Base-by-base conservation (phyloP, 257 asterid species). In the Scutellaria baicalensis region DNA sequence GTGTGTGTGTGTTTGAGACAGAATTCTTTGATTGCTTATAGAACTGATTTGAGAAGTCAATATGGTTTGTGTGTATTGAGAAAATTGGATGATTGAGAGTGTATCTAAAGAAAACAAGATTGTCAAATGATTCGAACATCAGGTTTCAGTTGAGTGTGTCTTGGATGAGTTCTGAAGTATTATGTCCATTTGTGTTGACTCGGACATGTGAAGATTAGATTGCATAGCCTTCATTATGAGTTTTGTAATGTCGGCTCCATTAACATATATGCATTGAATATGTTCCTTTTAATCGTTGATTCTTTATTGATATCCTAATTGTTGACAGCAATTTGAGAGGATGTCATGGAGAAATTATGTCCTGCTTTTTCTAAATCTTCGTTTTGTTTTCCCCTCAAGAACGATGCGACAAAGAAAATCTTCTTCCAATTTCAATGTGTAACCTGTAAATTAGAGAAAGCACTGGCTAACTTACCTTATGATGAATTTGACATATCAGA, bases 401-500 rank as follows among this genome's bases (percentile, higher is more conserved):
- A 83, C 59, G 89, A 75, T 5, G 76, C 79, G 7, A 61, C 75
- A 10, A 81, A 85, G 86, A 88, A 85, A 80, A 51, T 85, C 9
- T 35, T 74, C 33, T 85, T 90, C 44, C 97, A 84, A 70, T 92
- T 90, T 80, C 97, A 88, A 72, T 83, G 86, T 47, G 92, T 92
- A 75, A 86, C 98, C 0, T 86, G 86, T 88, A 88, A 86, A 75
- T 64, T 92, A 81, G 96, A 85, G 87, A 88, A 85, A 72, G 86
- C 91, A 1, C 73, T 92, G 47, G 83, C 77, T 23, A 83, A 63
- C 82, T 63, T 92, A 52, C 92, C 95, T 8, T 85, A 78, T 62
- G 83, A 76, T 43, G 84, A 84, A 40, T 84, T 90, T 59, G 91
- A 90, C 66, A 82, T 90, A 75, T 88, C 98, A n/a, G 97, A 92